A percentile compares a stretch with the other conserved stretches of the same genome.
Conservation (phyloP, 306 rosid species). For the Argentina anserina region DNA sequence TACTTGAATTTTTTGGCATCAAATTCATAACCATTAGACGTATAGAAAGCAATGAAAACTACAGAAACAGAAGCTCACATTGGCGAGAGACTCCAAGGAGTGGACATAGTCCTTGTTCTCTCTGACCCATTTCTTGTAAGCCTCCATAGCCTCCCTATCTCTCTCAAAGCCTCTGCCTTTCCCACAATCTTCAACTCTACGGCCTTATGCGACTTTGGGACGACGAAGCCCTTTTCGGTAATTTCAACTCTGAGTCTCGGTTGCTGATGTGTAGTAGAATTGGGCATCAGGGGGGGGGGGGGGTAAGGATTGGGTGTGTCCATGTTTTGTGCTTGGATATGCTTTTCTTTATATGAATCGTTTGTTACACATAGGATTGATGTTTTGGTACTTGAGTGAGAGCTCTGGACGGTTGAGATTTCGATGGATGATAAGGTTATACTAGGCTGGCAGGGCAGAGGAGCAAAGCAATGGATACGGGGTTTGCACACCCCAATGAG, state of each 20-base stretch:
- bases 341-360: neutral
- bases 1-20: neutral
- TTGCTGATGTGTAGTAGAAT: neutral
- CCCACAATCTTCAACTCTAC: neutral
- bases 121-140: constrained; percentile 86
- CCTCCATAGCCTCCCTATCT: constrained; percentile 57
- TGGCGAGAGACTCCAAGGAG: constrained; percentile 83
- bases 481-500: neutral
- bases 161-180: constrained; percentile 16
- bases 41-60: neutral
- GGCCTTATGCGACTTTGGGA: constrained; percentile 12
- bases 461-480: neutral
- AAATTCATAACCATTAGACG: constrained; percentile 1
- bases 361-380: neutral
- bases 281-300: neutral
- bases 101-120: constrained; percentile 79
- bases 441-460: neutral
- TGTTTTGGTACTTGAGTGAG: neutral
- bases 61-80: constrained; percentile 47
- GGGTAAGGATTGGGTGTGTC: neutral
- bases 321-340: neutral
- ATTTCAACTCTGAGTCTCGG: neutral
- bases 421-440: neutral
- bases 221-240: constrained; percentile 14
- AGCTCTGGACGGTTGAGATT: neutral